phyloP scores from a whole-genome alignment of 2,329 filamentous ascomycete species.

The Sporothrix variecibatus region DNA sequence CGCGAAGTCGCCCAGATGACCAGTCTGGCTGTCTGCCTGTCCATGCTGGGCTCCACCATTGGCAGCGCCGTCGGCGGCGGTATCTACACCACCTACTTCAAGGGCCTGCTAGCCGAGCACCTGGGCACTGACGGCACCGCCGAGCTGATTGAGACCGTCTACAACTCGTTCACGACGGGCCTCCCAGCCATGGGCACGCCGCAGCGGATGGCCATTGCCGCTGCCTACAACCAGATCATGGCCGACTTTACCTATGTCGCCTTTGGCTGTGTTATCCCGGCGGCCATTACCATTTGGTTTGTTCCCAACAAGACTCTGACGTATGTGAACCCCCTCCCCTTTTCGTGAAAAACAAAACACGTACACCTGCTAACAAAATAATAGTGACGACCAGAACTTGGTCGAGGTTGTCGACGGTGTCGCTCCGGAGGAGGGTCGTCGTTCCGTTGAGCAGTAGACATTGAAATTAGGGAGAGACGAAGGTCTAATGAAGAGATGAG shows the following conservation, averaged over 20 bases:
- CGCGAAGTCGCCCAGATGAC: constrained; percentile 51
- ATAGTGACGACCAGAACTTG: constrained; percentile 1
- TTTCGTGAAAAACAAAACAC: not conserved
- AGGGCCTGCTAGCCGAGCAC: constrained; percentile 39
- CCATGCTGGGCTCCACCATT: constrained; percentile 44
- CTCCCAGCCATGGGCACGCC: constrained; percentile 45
- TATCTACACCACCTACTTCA: constrained; percentile 52
- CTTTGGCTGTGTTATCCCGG: constrained; percentile 32
- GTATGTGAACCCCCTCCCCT: not conserved
- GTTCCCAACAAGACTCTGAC: constrained; percentile 32
- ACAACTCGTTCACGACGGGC: constrained; percentile 48
- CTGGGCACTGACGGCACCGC: constrained; percentile 39
- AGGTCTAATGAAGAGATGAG: not conserved
- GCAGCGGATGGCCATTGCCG: constrained; percentile 43
- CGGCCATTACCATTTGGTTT: constrained; percentile 32
- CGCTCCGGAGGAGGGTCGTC: not conserved
- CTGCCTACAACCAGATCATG: constrained; percentile 33
- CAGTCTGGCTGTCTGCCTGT: constrained; percentile 46
- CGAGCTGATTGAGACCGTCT: constrained; percentile 42
- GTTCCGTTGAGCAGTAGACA: not conserved
- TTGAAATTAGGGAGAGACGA: not conserved
- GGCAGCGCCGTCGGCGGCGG: constrained; percentile 49
- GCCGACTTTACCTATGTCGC: constrained; percentile 36
- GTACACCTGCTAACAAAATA: not conserved
- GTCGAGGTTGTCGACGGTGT: not conserved